Base-by-base conservation (phyloP, 495 filamentous ascomycete species). In the Penicillium ochrochloron region DNA sequence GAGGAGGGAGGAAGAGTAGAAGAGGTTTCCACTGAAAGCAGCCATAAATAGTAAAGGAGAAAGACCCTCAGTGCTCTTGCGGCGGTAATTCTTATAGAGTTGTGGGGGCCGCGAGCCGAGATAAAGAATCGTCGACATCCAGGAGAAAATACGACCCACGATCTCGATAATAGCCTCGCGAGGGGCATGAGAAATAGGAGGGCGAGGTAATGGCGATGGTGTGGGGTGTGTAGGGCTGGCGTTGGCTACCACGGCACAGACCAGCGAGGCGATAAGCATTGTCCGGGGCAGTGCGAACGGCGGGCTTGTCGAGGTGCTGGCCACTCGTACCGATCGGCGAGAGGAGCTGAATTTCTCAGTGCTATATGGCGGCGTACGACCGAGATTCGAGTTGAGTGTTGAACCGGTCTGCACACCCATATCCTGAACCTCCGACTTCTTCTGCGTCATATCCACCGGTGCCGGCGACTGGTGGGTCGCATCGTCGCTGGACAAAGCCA, bases 61-160 rank as follows among this genome's bases (percentile, higher is more conserved):
- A n/a, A 92, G 84, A 17, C 89, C 89, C 23, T 89, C 76, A 9
- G 90, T 92, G 60, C 87, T 90, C 68, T 84, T 85, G 59, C 89
- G 87, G 59, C 73, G 62, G 64, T 85, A 83, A 75, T 92, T 92
- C 65, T 90, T 87, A 75, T 86, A 83, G 34, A 92, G 83, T 66
- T 92, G 89, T 5, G 89, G 89, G 19, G 91, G 81, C 31, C 89
- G 88, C 19, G 89, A 92, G 70, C 80, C 81, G 34, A 92, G 86
- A 69, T 92, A 92, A 53, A 89, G 80, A 53, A 85, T 37, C 0
- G 88, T 89, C 17, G 86, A 89, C 68, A 84, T 78, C 88, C 88
- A 91, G 33, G 88, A 89, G 46, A 89, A 75, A 52, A 89, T 69
- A 19, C 78, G 82, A 71, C 88, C 88, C 37, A 83, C 71, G 15